Evolutionary conservation across 2,329 filamentous ascomycete genomes (phyloP), one percentile per base, ranked within the genome.

Genomic region (Neophaeococcomyces aloes): DNA sequence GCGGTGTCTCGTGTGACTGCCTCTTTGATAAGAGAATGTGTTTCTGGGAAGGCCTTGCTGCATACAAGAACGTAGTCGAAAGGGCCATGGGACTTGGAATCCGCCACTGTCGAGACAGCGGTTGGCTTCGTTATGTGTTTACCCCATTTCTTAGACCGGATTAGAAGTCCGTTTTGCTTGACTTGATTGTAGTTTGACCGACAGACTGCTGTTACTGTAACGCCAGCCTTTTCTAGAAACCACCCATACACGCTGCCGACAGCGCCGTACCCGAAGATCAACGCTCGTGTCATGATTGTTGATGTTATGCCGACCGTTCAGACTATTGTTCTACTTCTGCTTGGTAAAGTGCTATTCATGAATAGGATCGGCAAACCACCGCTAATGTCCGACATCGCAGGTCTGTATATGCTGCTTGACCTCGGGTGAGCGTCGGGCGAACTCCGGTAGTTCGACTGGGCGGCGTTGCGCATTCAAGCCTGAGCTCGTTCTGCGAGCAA

Each of bases 401-500:
- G 30, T 33, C n/a, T 18, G 6, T 36, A 10, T 17, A 19, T 17
- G 8, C 4, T 4, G 17, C 17, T 15, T 11, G 14, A 36, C n/a
- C n/a, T n/a, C n/a, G n/a, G n/a, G n/a, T n/a, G n/a, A 21, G 7
- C 19, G 8, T n/a, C 19, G 17, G 35, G 35, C 19, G 21, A 38
- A 19, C 3, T 38, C 18, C n/a, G n/a, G n/a, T n/a, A n/a, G n/a
- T n/a, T n/a, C n/a, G n/a, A n/a, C n/a, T n/a, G n/a, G n/a, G n/a
- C n/a, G n/a, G n/a, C n/a, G n/a, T n/a, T n/a, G n/a, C n/a, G n/a
- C n/a, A n/a, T n/a, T 42, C 15, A 29, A 6, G 21, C 15, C 27
- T 34, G 39, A 31, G 39, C 72, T 30, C 70, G 73, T 8, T 70
- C 74, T n/a, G 76, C 77, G 44, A 94, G 61, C 54, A 86, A 72